Evolutionary conservation across 495 filamentous ascomycete species (phyloP), one percentile per base, ranked within the genome.

Genomic region (Penicillium antarcticum): DNA sequence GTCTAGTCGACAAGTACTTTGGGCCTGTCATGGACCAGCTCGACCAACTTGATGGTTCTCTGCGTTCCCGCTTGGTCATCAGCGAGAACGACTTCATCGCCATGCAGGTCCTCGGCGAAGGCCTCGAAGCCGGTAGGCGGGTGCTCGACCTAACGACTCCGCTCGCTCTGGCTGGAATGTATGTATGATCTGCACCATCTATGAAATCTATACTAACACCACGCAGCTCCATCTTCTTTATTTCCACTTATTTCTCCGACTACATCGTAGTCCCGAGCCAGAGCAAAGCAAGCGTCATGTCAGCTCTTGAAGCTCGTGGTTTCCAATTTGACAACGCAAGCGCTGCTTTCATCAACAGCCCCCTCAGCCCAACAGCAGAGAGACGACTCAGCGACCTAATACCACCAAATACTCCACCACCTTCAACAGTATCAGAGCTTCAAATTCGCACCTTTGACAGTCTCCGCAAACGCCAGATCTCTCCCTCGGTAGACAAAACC

Each of bases 211-310:
- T 7, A 42, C 49, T 56, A 19, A 60, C 42, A 1, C 26, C 42
- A 12, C 5, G 48, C 46, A 87, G 86, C 31, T 87, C 94, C 34
- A 95, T 98, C 55, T 97, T 97, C 69, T 97, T 98, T 76, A 95
- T 97, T 62, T 95, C 92, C 1, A 97, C 94, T 18, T 98, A 98
- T 67, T 97, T 95, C 65, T 89, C 89, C 11, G 94, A 98, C 69
- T 98, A 95, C 72, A 95, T 98, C 56, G 77, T 98, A 14, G 90
- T 97, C 4, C 94, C 94, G 4, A 71, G 77, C 34, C 87, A 85
- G 56, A 82, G 83, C 65, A 84, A 87, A 34, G 66, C 73, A 8
- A 81, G 80, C 32, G 92, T 97, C 37, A 83, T 92, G 35, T 76
- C 81, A 42, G 84, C 88, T 0, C 80, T 97, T 12, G 81, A 92